Conservation (phyloP, 768 basidiomycete genomes). For the Suillus tomentosus region DNA sequence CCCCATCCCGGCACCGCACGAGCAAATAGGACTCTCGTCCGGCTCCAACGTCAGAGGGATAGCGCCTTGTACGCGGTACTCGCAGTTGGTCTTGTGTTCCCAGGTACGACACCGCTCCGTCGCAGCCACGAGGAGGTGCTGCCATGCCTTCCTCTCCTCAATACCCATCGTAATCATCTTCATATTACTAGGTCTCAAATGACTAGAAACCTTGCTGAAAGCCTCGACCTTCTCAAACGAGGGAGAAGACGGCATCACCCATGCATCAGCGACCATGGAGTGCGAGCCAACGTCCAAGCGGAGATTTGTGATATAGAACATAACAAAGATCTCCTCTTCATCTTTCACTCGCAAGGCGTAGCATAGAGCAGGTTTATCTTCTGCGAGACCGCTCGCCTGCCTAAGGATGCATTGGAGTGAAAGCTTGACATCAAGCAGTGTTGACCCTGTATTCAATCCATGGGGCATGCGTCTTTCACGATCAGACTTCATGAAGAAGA, state of each 20-base stretch:
- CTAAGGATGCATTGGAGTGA: slow-evolving; percentile 33
- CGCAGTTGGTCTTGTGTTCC: slow-evolving; percentile 49
- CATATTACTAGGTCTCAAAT: background rate
- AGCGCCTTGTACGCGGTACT: slow-evolving; percentile 38
- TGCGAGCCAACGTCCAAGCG: slow-evolving; percentile 50
- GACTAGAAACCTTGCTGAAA: background rate
- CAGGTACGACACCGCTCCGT: slow-evolving; percentile 57
- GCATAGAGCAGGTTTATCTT: slow-evolving; percentile 19
- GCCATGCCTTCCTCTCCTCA: slow-evolving; percentile 49
- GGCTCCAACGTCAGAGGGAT: slow-evolving; percentile 43
- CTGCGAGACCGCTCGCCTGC: slow-evolving; percentile 25
- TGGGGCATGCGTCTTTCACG: slow-evolving; percentile 31
- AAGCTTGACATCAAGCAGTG: slow-evolving; percentile 36
- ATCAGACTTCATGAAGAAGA: slow-evolving; percentile 33
- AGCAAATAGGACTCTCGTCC: slow-evolving; percentile 47
- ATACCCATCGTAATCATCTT: slow-evolving; percentile 14
- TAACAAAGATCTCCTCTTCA: slow-evolving; percentile 29
- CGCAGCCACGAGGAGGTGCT: slow-evolving; percentile 49
- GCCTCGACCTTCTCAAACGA: background rate
- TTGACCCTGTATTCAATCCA: slow-evolving; percentile 1
- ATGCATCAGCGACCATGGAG: slow-evolving; percentile 54
- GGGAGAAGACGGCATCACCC: slow-evolving; percentile 41
- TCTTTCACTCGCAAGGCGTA: slow-evolving; percentile 20
- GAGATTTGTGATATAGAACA: slow-evolving; percentile 50
- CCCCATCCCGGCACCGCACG: slow-evolving; percentile 54